Conservation (phyloP, 73 alveolate genomes). For the Paramecium bursaria region DNA sequence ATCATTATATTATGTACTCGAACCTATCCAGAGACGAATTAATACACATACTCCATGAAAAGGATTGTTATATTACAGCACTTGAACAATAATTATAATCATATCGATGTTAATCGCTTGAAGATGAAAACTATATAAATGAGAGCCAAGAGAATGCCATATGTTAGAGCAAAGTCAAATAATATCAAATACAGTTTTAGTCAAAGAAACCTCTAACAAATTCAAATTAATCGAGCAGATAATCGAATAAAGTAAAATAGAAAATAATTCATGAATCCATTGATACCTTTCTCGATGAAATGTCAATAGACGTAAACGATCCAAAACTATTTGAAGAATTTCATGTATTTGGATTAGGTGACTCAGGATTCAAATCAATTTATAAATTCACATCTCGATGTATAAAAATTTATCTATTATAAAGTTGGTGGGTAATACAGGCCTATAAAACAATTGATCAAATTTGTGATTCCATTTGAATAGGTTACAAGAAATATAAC, state of each 20-base stretch:
- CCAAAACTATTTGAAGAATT: slow-evolving; percentile 33
- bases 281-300: background rate
- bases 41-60: slow-evolving; percentile 11
- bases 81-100: slow-evolving; percentile 39
- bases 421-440: too few relatives aligned
- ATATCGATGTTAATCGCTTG: background rate
- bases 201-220: slow-evolving; percentile 21
- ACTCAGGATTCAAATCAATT: too few relatives aligned
- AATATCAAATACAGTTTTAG: slow-evolving; percentile 11
- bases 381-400: too few relatives aligned
- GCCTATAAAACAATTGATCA: too few relatives aligned
- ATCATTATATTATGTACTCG: too few relatives aligned
- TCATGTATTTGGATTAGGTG: background rate
- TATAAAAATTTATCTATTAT: too few relatives aligned
- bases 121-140: slow-evolving; percentile 25
- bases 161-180: slow-evolving; percentile 14
- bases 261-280: slow-evolving; percentile 15
- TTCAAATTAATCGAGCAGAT: background rate
- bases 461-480: too few relatives aligned
- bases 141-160: slow-evolving; percentile 27
- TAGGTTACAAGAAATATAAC: too few relatives aligned
- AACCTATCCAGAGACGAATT: background rate
- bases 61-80: slow-evolving; percentile 53
- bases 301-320: background rate
- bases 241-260: background rate